A percentile compares a stretch with the other conserved stretches of the same genome.
phyloP scores from a whole-genome alignment of 2,329 filamentous ascomycete species.

The Xylaria sp. region DNA sequence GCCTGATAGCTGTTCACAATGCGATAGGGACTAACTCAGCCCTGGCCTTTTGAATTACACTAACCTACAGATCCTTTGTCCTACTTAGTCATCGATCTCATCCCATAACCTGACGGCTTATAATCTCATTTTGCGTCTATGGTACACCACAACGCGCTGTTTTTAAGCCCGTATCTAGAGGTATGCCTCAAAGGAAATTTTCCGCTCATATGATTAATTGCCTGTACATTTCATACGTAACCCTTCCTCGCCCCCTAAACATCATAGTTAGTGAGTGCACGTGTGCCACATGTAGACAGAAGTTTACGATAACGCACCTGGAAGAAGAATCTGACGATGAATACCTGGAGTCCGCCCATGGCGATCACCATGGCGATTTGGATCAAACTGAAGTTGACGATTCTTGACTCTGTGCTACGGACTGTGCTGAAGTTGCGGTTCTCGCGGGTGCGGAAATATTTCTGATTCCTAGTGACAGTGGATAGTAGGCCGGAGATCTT shows the following conservation, averaged over 20 bases:
- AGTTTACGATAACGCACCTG: constrained; percentile 62
- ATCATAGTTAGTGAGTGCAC: constrained; percentile 26
- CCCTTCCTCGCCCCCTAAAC: constrained; percentile 68
- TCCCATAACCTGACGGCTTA: constrained; percentile 8
- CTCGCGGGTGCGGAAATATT: constrained; percentile 98
- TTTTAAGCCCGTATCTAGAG: constrained; percentile 30
- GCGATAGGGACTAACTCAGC: background rate
- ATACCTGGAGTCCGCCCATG: constrained; percentile 96
- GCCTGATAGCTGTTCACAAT: background rate
- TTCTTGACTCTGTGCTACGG: constrained; percentile 90
- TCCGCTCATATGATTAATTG: constrained; percentile 16
- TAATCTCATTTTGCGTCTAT: constrained; percentile 35
- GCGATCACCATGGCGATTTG: constrained; percentile 89
- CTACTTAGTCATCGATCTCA: constrained; percentile 11
- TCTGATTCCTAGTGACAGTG: constrained; percentile 95
- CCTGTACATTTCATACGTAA: constrained; percentile 60
- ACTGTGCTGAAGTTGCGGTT: constrained; percentile 99
- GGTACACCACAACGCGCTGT: constrained; percentile 32
- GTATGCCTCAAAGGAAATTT: constrained; percentile 32
- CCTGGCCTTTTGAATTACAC: background rate
- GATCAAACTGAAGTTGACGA: constrained; percentile 96
- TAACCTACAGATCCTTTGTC: background rate
- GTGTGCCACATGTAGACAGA: constrained; percentile 8
- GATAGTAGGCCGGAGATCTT: constrained; percentile 93
- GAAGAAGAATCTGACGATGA: constrained; percentile 98